phyloP scores from a whole-genome alignment of 2,329 filamentous ascomycete species.

The Tolypocladium album region DNA sequence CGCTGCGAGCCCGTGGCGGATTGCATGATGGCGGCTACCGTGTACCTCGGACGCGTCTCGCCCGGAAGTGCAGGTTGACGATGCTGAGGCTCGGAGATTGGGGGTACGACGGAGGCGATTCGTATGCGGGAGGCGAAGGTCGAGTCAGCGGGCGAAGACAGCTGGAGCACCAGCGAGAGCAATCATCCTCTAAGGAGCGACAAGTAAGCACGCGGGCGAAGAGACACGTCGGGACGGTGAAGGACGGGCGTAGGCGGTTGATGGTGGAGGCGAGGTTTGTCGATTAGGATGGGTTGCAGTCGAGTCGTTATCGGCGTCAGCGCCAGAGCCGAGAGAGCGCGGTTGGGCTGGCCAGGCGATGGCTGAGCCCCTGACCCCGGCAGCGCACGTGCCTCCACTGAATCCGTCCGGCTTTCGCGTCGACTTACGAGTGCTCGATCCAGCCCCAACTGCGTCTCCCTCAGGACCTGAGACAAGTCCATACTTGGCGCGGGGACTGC shows the following conservation, averaged over 20 bases:
- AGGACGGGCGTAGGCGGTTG: neutral
- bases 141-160: neutral
- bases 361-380: neutral
- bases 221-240: neutral
- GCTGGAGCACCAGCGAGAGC: neutral
- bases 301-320: neutral
- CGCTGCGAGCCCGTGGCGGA: slow-evolving; percentile 36
- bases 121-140: neutral
- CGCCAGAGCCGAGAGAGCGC: neutral
- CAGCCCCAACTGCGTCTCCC: neutral
- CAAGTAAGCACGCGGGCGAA: neutral
- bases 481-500: neutral
- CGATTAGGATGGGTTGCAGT: neutral
- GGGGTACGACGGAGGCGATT: neutral
- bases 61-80: neutral
- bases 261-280: neutral
- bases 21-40: slow-evolving; percentile 31
- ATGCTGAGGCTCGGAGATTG: neutral
- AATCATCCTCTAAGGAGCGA: slow-evolving; percentile 14
- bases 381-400: neutral
- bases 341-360: neutral
- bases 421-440: neutral
- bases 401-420: neutral
- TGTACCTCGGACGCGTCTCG: neutral
- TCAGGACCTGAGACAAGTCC: neutral